These are phyloP conservation scores for Cytospora mali DNA, from an alignment of 2,329 filamentous ascomycete species.

Conservation along the genomic window DNA sequence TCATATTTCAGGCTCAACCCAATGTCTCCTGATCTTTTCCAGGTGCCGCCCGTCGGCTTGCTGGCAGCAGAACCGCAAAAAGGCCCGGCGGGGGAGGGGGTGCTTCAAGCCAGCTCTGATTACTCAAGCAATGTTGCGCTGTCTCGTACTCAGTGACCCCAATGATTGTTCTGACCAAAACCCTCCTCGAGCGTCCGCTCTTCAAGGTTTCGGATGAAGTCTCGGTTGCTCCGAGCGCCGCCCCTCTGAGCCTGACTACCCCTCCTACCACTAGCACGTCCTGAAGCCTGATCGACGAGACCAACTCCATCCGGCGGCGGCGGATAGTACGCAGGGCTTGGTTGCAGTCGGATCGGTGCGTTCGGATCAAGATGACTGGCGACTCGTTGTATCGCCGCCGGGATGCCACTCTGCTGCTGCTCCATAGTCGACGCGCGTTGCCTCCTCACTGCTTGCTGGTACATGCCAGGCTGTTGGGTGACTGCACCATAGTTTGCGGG, in stretches of 20 bases:
- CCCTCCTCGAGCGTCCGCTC: constrained; percentile 93
- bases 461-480: constrained; percentile 55
- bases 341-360: constrained; percentile 89
- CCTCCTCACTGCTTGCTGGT: constrained; percentile 76
- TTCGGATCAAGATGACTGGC: constrained; percentile 95
- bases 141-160: constrained; percentile 24
- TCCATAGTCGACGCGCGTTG: constrained; percentile 97
- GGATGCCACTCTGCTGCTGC: constrained; percentile 89
- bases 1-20: background rate
- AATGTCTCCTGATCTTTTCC: background rate
- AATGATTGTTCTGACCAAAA: constrained; percentile 48
- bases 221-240: constrained; percentile 61
- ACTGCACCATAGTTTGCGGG: constrained; percentile 63
- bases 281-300: constrained; percentile 59
- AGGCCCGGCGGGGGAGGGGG: background rate
- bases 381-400: constrained; percentile 88
- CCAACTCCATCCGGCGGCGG: constrained; percentile 83
- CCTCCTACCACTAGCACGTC: constrained; percentile 64
- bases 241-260: constrained; percentile 70
- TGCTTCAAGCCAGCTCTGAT: background rate
- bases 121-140: background rate
- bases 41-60: background rate
- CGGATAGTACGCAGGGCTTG: constrained; percentile 95
- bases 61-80: background rate
- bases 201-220: constrained; percentile 94